These are phyloP conservation scores for Ophiostoma sp. DNA, from an alignment of 2,329 filamentous ascomycete genomes.

Conservation along the genomic window DNA sequence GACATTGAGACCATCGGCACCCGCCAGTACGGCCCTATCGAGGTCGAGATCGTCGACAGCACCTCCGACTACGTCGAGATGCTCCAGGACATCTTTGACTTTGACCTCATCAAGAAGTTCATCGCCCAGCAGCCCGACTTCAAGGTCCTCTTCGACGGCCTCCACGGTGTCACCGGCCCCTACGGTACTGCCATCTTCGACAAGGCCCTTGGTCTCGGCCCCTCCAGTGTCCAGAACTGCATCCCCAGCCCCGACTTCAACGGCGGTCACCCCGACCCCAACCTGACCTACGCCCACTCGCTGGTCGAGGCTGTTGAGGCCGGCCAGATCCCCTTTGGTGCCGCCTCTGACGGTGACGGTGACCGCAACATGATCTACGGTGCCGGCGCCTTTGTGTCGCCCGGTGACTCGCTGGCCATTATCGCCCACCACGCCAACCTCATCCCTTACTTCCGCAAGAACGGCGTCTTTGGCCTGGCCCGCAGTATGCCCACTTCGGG, in stretches of 20 bases:
- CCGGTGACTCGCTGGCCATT: slow-evolving; percentile 94
- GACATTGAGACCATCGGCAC: slow-evolving; percentile 79
- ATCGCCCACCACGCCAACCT: slow-evolving; percentile 95
- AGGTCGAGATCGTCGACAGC: slow-evolving; percentile 94
- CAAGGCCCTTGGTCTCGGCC: slow-evolving; percentile 78
- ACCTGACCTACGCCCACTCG: slow-evolving; percentile 93
- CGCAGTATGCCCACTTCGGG: slow-evolving; percentile 97
- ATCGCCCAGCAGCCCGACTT: slow-evolving; percentile 82
- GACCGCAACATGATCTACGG: slow-evolving; percentile 99
- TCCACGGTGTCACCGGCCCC: slow-evolving; percentile 90
- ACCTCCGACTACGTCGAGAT: slow-evolving; percentile 87
- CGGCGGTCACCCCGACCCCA: slow-evolving; percentile 94
- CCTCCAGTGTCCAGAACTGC: slow-evolving; percentile 77
- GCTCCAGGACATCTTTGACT: slow-evolving; percentile 99
- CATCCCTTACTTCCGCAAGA: slow-evolving; percentile 97
- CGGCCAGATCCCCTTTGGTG: slow-evolving; percentile 88
- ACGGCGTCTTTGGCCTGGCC: slow-evolving; percentile 90
- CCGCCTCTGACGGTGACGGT: slow-evolving; percentile 92
- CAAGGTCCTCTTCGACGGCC: slow-evolving; percentile 92
- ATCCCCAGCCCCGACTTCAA: slow-evolving; percentile 89
- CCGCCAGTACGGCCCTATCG: slow-evolving; percentile 75
- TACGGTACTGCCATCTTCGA: slow-evolving; percentile 95
- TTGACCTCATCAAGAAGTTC: slow-evolving; percentile 91
- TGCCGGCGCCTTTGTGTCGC: slow-evolving; percentile 91
- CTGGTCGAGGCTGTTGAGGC: slow-evolving; percentile 91